Evolutionary conservation across 179 eudicot genomes (phyloP).

Genomic region (Silene noctiflora): DNA sequence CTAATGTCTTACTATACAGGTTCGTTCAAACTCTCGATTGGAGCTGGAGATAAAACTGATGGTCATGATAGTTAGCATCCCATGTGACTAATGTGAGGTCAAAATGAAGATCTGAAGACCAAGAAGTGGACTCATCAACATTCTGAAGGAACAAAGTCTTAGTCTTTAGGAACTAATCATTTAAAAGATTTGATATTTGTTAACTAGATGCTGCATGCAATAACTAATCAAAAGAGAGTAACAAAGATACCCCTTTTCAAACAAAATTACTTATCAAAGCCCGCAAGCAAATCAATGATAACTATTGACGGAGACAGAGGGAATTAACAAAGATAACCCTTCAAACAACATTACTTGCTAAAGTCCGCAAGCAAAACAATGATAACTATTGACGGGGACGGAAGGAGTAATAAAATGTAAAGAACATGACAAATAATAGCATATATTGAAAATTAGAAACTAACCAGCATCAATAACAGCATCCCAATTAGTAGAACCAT

Average conservation of each 20-base stretch:
- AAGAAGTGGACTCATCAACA: not conserved
- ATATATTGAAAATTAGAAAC: not conserved
- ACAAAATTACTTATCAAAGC: too few relatives aligned
- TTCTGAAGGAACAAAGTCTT: not conserved
- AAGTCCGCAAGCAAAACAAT: too few relatives aligned
- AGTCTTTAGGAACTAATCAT: not conserved
- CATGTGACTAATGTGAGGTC: not conserved
- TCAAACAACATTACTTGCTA: too few relatives aligned
- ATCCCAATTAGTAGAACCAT: constrained; percentile 67
- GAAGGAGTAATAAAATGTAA: too few relatives aligned
- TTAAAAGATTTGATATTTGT: not conserved
- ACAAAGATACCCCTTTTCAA: too few relatives aligned
- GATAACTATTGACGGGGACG: too few relatives aligned
- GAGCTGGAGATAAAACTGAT: not conserved
- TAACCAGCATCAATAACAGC: constrained; percentile 83
- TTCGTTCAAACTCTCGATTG: not conserved
- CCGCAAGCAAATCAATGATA: too few relatives aligned
- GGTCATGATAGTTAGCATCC: not conserved
- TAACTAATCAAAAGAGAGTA: not conserved
- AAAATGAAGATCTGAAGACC: too few relatives aligned
- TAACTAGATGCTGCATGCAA: constrained; percentile 12
- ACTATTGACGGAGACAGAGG: too few relatives aligned
- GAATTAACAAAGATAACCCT: too few relatives aligned
- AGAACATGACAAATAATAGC: too few relatives aligned
- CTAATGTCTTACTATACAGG: not conserved